phyloP scores from a whole-genome alignment of 148 eudicot species.

The Arctostaphylos glauca region DNA sequence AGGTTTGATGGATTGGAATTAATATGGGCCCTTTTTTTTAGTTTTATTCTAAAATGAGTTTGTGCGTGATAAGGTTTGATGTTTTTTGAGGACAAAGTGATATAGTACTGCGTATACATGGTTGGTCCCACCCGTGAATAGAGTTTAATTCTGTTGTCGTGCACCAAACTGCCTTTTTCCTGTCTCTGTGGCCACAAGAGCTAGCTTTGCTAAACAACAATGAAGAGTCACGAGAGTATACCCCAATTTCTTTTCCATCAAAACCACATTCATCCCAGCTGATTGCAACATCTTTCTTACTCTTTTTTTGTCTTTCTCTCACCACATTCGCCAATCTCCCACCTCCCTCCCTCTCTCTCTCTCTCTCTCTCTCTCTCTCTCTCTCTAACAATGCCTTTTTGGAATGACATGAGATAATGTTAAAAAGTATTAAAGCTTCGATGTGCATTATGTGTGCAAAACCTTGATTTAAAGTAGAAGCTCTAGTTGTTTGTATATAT shows the following conservation, averaged over 20 bases:
- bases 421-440: background rate
- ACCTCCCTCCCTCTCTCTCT: background rate
- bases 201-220: conserved; percentile 48
- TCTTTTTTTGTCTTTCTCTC: background rate
- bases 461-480: background rate
- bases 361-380: background rate
- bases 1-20: too few relatives aligned
- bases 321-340: conserved; percentile 3
- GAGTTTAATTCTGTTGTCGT: conserved; percentile 23
- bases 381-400: background rate
- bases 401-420: conserved; percentile 12
- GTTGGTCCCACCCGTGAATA: conserved; percentile 29
- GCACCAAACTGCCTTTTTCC: conserved; percentile 1
- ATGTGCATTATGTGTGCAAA: background rate
- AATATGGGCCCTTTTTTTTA: too few relatives aligned
- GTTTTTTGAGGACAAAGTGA: background rate
- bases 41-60: too few relatives aligned
- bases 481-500: background rate
- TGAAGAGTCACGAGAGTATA: conserved; percentile 53
- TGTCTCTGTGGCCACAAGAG: conserved; percentile 34
- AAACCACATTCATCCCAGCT: conserved; percentile 22
- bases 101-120: background rate
- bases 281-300: background rate
- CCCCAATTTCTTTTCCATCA: conserved; percentile 3
- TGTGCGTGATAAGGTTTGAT: background rate